Evolutionary conservation across 345 rosid genomes (phyloP).

Genomic region (Orychophragmus violaceus): DNA sequence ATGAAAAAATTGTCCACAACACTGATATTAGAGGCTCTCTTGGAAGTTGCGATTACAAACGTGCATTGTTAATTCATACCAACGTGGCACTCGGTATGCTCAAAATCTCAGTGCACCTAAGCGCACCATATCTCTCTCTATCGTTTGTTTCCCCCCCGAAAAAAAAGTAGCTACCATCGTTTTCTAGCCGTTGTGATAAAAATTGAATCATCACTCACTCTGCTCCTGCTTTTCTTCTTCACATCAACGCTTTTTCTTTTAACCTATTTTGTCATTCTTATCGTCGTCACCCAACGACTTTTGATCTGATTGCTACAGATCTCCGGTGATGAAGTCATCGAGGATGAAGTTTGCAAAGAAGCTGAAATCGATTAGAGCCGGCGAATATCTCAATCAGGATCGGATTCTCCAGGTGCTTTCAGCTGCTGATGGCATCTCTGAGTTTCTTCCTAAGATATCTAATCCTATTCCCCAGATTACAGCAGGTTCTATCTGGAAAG

Average conservation of each 20-base stretch:
- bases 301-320: neutral
- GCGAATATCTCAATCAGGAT: constrained; percentile 60
- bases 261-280: neutral
- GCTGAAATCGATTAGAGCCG: constrained; percentile 53
- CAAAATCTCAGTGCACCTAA: neutral
- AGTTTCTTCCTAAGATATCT: constrained; percentile 27
- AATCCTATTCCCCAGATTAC: constrained; percentile 28
- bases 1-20: neutral
- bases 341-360: constrained; percentile 68
- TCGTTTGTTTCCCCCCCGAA: constrained; percentile 6
- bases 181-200: constrained; percentile 69
- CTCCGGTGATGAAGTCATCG: constrained; percentile 57
- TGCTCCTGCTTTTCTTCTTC: neutral
- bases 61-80: neutral
- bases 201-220: constrained; percentile 9
- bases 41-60: neutral
- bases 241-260: neutral
- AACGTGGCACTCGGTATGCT: neutral
- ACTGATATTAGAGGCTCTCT: neutral
- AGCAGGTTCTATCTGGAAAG: constrained; percentile 21
- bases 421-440: constrained; percentile 55
- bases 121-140: neutral
- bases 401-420: constrained; percentile 47
- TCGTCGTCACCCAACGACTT: neutral
- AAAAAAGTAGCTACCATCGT: constrained; percentile 22